Percentiles rank a stretch among this genome's conserved stretches.
phyloP scores from a whole-genome alignment of 345 rosid species.

The Sonneratia alba region DNA sequence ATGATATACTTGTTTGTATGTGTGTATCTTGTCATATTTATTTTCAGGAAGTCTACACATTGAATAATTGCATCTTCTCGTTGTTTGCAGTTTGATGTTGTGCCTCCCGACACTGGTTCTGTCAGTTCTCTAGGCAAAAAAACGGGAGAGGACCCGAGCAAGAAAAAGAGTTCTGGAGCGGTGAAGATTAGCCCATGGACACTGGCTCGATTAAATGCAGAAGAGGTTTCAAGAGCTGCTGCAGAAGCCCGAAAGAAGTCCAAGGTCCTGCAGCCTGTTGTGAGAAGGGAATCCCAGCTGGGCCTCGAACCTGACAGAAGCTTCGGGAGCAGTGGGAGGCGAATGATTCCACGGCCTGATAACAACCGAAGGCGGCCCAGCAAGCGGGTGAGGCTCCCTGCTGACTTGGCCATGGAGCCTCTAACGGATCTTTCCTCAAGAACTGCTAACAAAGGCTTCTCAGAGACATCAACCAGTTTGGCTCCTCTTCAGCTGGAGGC shows the following conservation, averaged over 20 bases:
- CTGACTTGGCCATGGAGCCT: constrained; percentile 64
- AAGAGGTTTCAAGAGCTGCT: constrained; percentile 90
- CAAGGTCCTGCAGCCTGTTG: constrained; percentile 74
- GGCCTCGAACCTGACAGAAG: constrained; percentile 52
- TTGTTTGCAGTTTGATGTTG: constrained; percentile 74
- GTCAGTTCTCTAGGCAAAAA: constrained; percentile 87
- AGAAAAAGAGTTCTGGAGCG: constrained; percentile 59
- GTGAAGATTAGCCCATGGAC: constrained; percentile 97
- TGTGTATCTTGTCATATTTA: not conserved
- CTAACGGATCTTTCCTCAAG: constrained; percentile 28
- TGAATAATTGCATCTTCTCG: not conserved
- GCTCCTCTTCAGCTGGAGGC: constrained; percentile 85
- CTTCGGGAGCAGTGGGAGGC: constrained; percentile 71
- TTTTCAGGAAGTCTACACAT: not conserved
- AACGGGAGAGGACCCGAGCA: constrained; percentile 47
- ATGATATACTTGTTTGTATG: too few species aligned
- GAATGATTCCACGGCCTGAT: constrained; percentile 64
- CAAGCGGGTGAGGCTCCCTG: constrained; percentile 69
- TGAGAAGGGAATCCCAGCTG: constrained; percentile 41
- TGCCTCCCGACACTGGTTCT: constrained; percentile 92
- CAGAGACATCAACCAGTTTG: constrained; percentile 56
- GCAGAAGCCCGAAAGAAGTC: constrained; percentile 95
- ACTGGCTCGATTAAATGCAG: constrained; percentile 81
- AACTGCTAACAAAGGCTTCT: constrained; percentile 36
- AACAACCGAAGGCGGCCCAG: constrained; percentile 48